phyloP scores from a whole-genome alignment of 106 monocot species.

The Acorus gramineus region DNA sequence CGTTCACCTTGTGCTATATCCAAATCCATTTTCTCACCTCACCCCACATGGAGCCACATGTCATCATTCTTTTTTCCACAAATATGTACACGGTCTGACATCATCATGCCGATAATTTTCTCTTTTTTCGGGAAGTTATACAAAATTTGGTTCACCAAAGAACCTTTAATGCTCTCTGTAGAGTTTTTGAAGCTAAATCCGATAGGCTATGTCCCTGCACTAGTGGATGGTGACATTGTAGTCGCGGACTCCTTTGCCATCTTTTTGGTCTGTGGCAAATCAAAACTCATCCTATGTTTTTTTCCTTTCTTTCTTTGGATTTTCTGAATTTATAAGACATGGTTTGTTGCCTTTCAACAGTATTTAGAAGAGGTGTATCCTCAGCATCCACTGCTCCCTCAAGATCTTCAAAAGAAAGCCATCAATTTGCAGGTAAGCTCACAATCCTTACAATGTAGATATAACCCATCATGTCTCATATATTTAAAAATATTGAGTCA shows the following conservation, averaged over 20 bases:
- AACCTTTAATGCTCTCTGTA: neutral
- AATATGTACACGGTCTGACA: too few relatives aligned
- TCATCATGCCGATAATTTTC: too few relatives aligned
- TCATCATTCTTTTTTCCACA: too few relatives aligned
- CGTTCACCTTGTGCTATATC: too few relatives aligned
- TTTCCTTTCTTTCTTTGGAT: neutral
- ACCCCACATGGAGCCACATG: too few relatives aligned
- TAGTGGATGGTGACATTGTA: slow-evolving; percentile 13
- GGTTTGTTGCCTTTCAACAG: slow-evolving; percentile 8
- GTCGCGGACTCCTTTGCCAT: slow-evolving; percentile 27
- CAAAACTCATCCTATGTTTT: neutral
- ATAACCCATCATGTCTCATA: too few relatives aligned
- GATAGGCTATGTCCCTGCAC: slow-evolving; percentile 20
- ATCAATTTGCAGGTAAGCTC: slow-evolving; percentile 21
- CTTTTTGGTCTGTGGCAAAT: slow-evolving; percentile 11
- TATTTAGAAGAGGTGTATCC: slow-evolving; percentile 29
- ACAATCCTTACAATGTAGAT: too few relatives aligned
- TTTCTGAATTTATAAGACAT: neutral
- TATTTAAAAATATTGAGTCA: too few relatives aligned
- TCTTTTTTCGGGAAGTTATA: too few relatives aligned
- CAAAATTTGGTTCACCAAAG: too few relatives aligned
- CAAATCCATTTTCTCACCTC: too few relatives aligned
- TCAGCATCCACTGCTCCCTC: slow-evolving; percentile 20
- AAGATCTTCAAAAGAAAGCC: slow-evolving; percentile 19
- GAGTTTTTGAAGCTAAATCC: slow-evolving; percentile 26